These are phyloP conservation scores for Protomyces macrosporus DNA, from an alignment of 1,139 yeast species.

Conservation along the genomic window DNA sequence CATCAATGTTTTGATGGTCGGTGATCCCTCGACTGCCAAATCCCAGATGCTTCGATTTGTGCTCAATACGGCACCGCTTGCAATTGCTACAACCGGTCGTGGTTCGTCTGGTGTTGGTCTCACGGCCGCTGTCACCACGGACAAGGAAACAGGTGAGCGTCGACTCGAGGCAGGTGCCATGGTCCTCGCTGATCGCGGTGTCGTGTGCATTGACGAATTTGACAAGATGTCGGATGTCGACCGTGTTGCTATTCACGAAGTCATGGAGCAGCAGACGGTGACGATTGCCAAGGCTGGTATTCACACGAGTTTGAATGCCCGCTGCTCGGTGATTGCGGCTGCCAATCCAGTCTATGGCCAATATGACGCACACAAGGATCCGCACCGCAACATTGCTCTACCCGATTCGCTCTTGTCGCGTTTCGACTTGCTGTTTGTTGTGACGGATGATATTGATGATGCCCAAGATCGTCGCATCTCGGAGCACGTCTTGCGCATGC, in stretches of 20 bases:
- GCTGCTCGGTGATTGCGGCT: conserved; percentile 97
- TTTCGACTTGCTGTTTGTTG: conserved; percentile 90
- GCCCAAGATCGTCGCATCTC: conserved; percentile 78
- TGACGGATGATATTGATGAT: conserved; percentile 89
- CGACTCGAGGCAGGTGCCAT: conserved; percentile 98
- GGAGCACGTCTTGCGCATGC: conserved; percentile 93
- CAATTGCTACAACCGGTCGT: conserved; percentile 97
- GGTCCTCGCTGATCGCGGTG: conserved; percentile 96
- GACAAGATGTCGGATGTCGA: conserved; percentile 97
- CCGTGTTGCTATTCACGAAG: conserved; percentile 98
- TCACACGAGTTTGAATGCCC: conserved; percentile 91
- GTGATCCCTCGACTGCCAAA: conserved; percentile 98
- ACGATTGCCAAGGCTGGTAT: conserved; percentile 98
- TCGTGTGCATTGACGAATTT: conserved; percentile 97
- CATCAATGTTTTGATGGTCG: conserved; percentile 90
- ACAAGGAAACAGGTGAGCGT: conserved; percentile 94
- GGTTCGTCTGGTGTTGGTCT: conserved; percentile 99
- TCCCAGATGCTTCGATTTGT: conserved; percentile 93
- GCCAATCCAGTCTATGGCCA: conserved; percentile 98
- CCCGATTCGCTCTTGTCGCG: conserved; percentile 96
- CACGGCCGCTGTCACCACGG: conserved; percentile 97
- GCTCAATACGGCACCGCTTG: conserved; percentile 86
- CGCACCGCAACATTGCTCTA: conserved; percentile 90
- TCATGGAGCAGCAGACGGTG: conserved; percentile 98
- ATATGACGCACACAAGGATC: conserved; percentile 92